Evolutionary conservation across 164 flowering plant species (phyloP), one percentile per base, ranked within the genome.

Genomic region (Cinnamomum micranthum): DNA sequence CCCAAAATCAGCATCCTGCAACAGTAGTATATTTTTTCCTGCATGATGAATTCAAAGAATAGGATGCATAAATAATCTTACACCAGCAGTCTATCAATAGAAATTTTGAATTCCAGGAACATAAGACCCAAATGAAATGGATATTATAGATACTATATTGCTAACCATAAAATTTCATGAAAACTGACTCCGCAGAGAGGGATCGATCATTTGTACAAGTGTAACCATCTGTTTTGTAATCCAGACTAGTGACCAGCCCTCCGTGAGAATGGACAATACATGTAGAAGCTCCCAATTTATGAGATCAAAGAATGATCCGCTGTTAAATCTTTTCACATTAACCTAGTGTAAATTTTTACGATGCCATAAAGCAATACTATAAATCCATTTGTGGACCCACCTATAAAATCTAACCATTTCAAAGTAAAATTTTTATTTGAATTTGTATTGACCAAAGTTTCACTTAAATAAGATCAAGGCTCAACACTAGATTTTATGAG

Each of bases 1-100:
- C 74, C 99, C 99, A 84, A 93, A 95, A 82, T 95, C 99, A 82
- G 97, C 95, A 4, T 93, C 99, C 99, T 95, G 83, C 50, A 66
- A 66, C 20, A 27, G 0, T 31, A 33, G 27, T 66, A 14, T 19
- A 27, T 28, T 31, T 11, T 13, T 66, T 35, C 14, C 31, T 17
- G n/a, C 67, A 15, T 22, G 27, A 64, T 23, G 14, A 20, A 64
- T 24, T 20, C 13, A 64, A 64, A 64, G 28, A 24, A 64, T 22
- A 14, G 22, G 14, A 64, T 9, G 67, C 67, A 64, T 64, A 23
- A 23, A 64, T 64, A 64, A 64, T 24, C 24, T 20, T 24, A 12
- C 31, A 20, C 67, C 12, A 11, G 25, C 14, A 63, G 25, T 64
- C 27, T 12, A 20, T 20, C 17, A 64, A 24, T 11, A 23, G 13